Evolutionary conservation across 371 early-diverging fungal species (phyloP).

Genomic region (Syncephalastrum sp.): DNA sequence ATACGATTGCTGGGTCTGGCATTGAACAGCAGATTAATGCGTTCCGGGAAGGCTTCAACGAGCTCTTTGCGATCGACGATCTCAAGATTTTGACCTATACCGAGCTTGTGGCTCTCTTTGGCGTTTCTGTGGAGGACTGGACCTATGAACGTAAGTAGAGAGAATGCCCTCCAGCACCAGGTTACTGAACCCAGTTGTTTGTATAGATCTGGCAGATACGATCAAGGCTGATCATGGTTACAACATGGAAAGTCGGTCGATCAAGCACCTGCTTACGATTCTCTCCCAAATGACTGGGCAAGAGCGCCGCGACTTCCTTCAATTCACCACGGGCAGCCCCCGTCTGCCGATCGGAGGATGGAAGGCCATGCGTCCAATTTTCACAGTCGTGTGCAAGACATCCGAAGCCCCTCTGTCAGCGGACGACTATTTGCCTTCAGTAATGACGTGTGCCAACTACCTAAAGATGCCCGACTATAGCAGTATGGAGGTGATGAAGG

Average conservation of each 20-base stretch:
- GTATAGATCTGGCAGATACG: slow-evolving; percentile 59
- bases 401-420: slow-evolving; percentile 64
- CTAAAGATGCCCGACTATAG: slow-evolving; percentile 92
- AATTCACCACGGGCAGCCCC: slow-evolving; percentile 92
- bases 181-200: not conserved
- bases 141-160: slow-evolving; percentile 52
- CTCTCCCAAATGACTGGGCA: slow-evolving; percentile 59
- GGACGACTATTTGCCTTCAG: slow-evolving; percentile 88
- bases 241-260: slow-evolving; percentile 65
- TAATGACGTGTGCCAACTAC: slow-evolving; percentile 97
- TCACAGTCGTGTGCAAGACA: slow-evolving; percentile 86
- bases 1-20: slow-evolving; percentile 73
- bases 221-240: slow-evolving; percentile 92
- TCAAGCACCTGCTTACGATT: slow-evolving; percentile 65
- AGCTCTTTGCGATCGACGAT: slow-evolving; percentile 71
- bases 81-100: slow-evolving; percentile 65
- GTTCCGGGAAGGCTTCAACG: slow-evolving; percentile 82
- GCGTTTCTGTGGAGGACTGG: slow-evolving; percentile 80
- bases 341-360: slow-evolving; percentile 91
- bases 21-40: slow-evolving; percentile 70
- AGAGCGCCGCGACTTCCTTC: slow-evolving; percentile 80
- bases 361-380: slow-evolving; percentile 76
- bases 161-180: not conserved
- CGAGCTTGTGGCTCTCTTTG: slow-evolving; percentile 76
- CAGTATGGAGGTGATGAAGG: slow-evolving; percentile 61